Evolutionary conservation across 2,329 filamentous ascomycete species (phyloP), one percentile per base, ranked within the genome.

Genomic region (Apiospora phragmitis): DNA sequence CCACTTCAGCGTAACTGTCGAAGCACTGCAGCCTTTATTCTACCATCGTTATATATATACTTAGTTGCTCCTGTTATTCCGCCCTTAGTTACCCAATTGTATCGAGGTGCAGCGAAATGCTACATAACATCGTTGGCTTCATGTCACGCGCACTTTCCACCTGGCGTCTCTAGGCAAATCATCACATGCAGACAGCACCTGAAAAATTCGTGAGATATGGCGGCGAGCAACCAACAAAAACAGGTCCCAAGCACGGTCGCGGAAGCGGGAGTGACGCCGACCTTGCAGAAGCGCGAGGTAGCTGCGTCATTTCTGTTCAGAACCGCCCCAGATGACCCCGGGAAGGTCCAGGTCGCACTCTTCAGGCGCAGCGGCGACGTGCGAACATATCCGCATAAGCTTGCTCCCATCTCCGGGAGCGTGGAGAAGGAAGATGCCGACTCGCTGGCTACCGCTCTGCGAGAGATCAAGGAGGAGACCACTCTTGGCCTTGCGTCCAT

Each of bases 391-490:
- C 85, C 80, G 88, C 85, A 85, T 75, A 89, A 86, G 76, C 85
- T 90, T 67, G 90, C 89, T 0, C 88, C 90, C 0, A 87, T 92
- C 24, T 90, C 90, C 0, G 91, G 91, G 47, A 86, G 84, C 69
- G 87, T 93, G 68, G 87, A 91, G 3, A 68, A 80, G 7, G 76
- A 79, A 0, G 90, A 92, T 74, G 71, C 80, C 3, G 84, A 79
- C 29, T 87, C 90, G 0, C 77, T 90, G 7, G 80, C 83, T 3
- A 87, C 90, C 0, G 90, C 91, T 35, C 87, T 87, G 84, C 85
- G 91, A 18, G 90, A 92, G 78, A 82, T 93, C 29, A 75, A 78
- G 6, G 90, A 92, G 76, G 90, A 92, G 77, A 92, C 90, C 0
- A 83, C 81, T 1, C 83, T 92, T 16, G 85, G 83, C 0, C 73